phyloP scores from a whole-genome alignment of 257 asterid genomes.

The Voacanga thouarsii region DNA sequence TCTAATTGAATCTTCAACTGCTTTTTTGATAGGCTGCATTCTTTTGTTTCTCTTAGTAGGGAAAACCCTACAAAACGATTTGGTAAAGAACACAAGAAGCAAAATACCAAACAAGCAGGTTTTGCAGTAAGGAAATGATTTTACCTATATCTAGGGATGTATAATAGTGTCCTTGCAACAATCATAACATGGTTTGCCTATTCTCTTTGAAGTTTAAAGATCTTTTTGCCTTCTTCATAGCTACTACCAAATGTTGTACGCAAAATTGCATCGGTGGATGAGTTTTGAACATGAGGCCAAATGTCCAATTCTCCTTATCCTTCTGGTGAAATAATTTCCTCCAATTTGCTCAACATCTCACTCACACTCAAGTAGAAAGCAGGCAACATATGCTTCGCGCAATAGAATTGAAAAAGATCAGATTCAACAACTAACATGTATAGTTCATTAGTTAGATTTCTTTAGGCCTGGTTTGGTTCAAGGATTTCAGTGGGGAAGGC shows the following conservation, averaged over 20 bases:
- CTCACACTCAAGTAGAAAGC: conserved; percentile 35
- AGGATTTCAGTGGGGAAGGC: no score
- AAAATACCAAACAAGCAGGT: background rate
- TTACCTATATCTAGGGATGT: no score
- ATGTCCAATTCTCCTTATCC: conserved; percentile 35
- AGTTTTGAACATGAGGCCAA: conserved; percentile 41
- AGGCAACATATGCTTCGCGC: conserved; percentile 45
- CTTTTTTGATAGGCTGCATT: no score
- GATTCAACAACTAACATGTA: background rate
- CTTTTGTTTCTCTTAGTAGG: no score
- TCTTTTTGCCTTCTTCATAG: conserved; percentile 48
- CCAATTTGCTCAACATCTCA: conserved; percentile 47
- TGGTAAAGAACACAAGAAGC: background rate
- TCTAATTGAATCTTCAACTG: no score
- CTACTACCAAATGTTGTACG: conserved; percentile 53
- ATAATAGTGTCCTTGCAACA: no score
- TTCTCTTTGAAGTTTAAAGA: conserved; percentile 36
- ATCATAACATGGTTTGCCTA: no score
- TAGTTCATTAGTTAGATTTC: no score
- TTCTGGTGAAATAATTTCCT: conserved; percentile 15
- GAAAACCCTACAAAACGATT: no score
- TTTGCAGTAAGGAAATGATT: no score
- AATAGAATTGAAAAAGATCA: background rate
- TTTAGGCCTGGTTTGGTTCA: no score
- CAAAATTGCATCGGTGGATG: conserved; percentile 40